Base-by-base conservation (phyloP, 106 monocot genomes). In the Alisma plantagoaquatica region DNA sequence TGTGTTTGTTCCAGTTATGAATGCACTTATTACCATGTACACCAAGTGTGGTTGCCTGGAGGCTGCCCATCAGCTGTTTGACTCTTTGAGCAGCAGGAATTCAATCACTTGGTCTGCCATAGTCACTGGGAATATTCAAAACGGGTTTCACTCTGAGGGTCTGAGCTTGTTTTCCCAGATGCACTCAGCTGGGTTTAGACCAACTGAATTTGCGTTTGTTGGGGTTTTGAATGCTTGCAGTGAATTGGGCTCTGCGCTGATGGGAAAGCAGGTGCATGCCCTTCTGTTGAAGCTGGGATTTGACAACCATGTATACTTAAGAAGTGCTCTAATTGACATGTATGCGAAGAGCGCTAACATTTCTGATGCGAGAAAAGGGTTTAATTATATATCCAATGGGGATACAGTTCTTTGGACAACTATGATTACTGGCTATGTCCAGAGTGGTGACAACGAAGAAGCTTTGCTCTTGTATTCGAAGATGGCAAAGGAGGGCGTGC, bases 21-120 rank as follows among this genome's bases (percentile, higher is more conserved):
- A 86, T 59, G 69, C 86, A 19, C 54, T 86, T 19, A 33, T 86
- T 15, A 86, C 86, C 0, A 59, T 81, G 38, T 77, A 86, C 7
- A 48, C 80, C 1, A 80, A 86, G 45, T 86, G 77, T 32, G 80
- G 70, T 10, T 10, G 35, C 20, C 45, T 77, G 71, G 64, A 72
- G 12, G 67, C 71, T 38, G 77, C 80, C 10, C 23, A 51, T 0
- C 46, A 48, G 49, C 52, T 86, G 50, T 81, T 81, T 31, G 74
- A 69, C 9, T 71, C 54, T 0, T 71, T 74, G 1, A 59, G 35
- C 1, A 57, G 53, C 27, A 64, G 67, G 68, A 81, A 60, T 27
- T 56, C 77, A 0, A 74, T 86, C 44, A 80, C 80, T 1, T 86
- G 86, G 86, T 80, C 80, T 19, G 80, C 86, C 0, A 67, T 86